These are phyloP conservation scores for Boletus eberwhitei DNA, from an alignment of 768 basidiomycete genomes.

Conservation along the genomic window DNA sequence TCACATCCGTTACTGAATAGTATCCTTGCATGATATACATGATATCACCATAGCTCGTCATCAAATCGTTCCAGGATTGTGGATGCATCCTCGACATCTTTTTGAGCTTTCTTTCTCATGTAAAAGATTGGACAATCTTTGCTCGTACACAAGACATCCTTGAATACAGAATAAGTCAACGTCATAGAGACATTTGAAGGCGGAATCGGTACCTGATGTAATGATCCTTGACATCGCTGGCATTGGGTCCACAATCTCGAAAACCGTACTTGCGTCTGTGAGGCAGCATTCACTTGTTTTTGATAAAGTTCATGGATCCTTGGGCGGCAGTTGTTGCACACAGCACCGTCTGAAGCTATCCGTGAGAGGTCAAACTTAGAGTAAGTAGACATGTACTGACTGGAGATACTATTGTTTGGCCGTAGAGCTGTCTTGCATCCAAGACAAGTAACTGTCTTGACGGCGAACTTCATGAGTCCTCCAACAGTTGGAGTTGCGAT, in stretches of 20 bases:
- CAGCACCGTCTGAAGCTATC: conserved; percentile 67
- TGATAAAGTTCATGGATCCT: conserved; percentile 87
- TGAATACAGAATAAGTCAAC: conserved; percentile 1
- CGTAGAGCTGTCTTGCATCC: conserved; percentile 91
- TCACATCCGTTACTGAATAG: not conserved
- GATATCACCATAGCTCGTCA: conserved; percentile 58
- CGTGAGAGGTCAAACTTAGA: conserved; percentile 2
- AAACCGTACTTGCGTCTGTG: conserved; percentile 84
- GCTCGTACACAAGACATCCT: conserved; percentile 96
- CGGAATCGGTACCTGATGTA: conserved; percentile 69
- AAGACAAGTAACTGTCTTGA: conserved; percentile 91
- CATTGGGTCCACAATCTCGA: conserved; percentile 98
- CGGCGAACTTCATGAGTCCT: conserved; percentile 98
- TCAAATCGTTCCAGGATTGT: conserved; percentile 83
- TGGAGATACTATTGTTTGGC: conserved; percentile 68
- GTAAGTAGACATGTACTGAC: conserved; percentile 37
- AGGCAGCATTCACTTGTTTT: conserved; percentile 76
- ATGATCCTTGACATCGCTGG: conserved; percentile 96
- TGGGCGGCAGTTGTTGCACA: conserved; percentile 91
- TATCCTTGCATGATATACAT: not conserved
- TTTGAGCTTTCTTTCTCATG: conserved; percentile 97
- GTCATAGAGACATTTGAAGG: not conserved
- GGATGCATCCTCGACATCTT: conserved; percentile 89
- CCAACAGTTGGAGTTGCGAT: conserved; percentile 96
- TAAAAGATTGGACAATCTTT: conserved; percentile 99